A percentile compares a stretch with the other conserved stretches of the same genome.
These are phyloP conservation scores for Pseudocercospora eumusae DNA, from an alignment of 2,329 filamentous ascomycete species.

Conservation along the genomic window DNA sequence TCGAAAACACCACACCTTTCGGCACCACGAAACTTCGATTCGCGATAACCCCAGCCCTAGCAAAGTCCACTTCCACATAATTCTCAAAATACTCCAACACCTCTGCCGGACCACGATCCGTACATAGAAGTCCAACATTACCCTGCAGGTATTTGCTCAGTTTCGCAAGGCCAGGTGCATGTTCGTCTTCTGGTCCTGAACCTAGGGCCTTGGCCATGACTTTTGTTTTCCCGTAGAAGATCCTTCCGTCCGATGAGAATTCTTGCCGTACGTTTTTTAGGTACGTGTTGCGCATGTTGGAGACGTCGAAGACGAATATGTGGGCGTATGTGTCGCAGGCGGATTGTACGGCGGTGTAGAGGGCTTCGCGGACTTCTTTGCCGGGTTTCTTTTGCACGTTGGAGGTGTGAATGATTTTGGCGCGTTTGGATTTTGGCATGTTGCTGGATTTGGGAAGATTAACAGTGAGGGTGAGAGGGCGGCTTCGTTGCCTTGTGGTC, in stretches of 20 bases:
- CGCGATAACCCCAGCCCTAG: conserved; percentile 78
- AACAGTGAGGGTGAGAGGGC: no score
- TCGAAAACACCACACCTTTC: conserved; percentile 75
- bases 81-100: conserved; percentile 72
- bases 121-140: conserved; percentile 87
- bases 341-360: conserved; percentile 86
- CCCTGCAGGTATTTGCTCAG: conserved; percentile 72
- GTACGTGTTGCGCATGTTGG: conserved; percentile 98
- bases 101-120: conserved; percentile 68
- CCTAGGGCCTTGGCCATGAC: conserved; percentile 97
- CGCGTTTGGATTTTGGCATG: conserved; percentile 97
- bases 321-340: conserved; percentile 81
- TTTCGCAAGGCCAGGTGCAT: conserved; percentile 73
- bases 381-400: conserved; percentile 85
- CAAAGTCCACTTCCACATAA: conserved; percentile 80
- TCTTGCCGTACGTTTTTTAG: conserved; percentile 86
- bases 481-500: conserved; percentile 3
- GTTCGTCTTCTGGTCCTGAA: conserved; percentile 67
- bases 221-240: conserved; percentile 99
- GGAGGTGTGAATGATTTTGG: conserved; percentile 84
- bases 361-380: conserved; percentile 81
- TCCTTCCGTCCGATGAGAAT: conserved; percentile 74
- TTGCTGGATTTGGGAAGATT: conserved; percentile 37
- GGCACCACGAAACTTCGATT: conserved; percentile 78
- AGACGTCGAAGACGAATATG: conserved; percentile 89